phyloP scores from a whole-genome alignment of 2,329 filamentous ascomycete genomes.

The Cladobotryum mycophilum region DNA sequence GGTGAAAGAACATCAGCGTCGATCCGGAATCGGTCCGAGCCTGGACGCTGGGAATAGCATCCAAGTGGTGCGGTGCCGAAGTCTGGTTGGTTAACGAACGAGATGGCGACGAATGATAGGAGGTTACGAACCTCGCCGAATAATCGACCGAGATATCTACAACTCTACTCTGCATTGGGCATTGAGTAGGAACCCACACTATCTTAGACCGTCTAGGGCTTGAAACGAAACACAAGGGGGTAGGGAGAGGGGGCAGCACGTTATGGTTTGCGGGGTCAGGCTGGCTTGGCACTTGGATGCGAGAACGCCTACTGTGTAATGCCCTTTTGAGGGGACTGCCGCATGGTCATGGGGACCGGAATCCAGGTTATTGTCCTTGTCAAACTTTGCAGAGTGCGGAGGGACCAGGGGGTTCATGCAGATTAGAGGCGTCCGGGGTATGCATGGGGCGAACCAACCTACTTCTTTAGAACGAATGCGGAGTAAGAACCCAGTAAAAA shows the following conservation, averaged over 20 bases:
- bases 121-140: constrained; percentile 4
- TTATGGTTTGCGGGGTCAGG: too few species aligned
- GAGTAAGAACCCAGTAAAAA: too few species aligned
- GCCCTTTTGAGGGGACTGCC: background rate
- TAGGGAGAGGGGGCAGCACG: background rate
- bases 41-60: background rate
- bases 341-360: background rate
- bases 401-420: background rate
- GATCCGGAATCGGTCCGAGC: constrained; percentile 12
- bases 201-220: constrained; percentile 1
- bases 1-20: background rate
- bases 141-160: constrained; percentile 4
- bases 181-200: background rate
- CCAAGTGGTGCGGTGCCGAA: background rate
- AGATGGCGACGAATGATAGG: too few species aligned
- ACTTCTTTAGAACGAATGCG: too few species aligned
- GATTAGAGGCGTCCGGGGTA: constrained; percentile 7
- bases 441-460: background rate
- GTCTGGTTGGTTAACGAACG: constrained; percentile 4
- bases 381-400: background rate
- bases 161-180: background rate
- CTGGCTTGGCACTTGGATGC: too few species aligned
- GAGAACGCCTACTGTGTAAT: background rate
- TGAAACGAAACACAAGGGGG: constrained; percentile 5
- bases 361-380: background rate